phyloP scores from a whole-genome alignment of 208 protist species.

The Trypanosoma caninum region DNA sequence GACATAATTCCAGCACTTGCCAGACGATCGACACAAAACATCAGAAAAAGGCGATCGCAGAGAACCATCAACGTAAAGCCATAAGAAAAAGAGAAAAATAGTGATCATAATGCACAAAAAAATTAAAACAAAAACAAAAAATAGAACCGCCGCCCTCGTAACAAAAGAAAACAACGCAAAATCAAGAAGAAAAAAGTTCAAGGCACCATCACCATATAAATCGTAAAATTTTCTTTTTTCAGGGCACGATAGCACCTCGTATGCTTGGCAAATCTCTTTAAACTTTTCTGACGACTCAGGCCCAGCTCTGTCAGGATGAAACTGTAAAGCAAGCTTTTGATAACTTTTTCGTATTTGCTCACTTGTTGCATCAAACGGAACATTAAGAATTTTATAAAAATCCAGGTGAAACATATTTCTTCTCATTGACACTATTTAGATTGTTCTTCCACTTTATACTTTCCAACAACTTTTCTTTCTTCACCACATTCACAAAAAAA shows the following conservation, averaged over 20 bases:
- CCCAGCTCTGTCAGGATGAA: conserved; percentile 35
- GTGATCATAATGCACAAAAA: conserved; percentile 36
- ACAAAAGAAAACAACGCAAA: conserved; percentile 19
- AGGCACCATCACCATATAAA: conserved; percentile 46
- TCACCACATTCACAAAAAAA: background rate
- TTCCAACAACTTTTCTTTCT: background rate
- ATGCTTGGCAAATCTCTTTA: conserved; percentile 76
- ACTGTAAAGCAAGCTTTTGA: conserved; percentile 26
- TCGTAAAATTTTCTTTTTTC: conserved; percentile 65
- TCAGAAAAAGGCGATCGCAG: conserved; percentile 15
- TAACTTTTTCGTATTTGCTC: conserved; percentile 32
- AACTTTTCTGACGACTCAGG: conserved; percentile 30
- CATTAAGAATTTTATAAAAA: conserved; percentile 20
- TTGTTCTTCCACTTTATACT: background rate
- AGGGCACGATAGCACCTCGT: conserved; percentile 88
- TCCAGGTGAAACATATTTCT: background rate
- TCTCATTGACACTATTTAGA: background rate
- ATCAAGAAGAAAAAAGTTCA: conserved; percentile 43
- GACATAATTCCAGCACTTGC: conserved; percentile 60
- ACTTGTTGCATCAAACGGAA: conserved; percentile 9
- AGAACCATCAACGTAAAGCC: conserved; percentile 37
- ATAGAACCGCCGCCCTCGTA: conserved; percentile 15
- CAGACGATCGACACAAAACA: conserved; percentile 2
- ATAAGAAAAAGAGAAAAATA: conserved; percentile 66
- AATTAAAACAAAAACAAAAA: conserved; percentile 13